Evolutionary conservation across 2,329 filamentous ascomycete genomes (phyloP), one percentile per base, ranked within the genome.

Genomic region (Fusarium sp.): DNA sequence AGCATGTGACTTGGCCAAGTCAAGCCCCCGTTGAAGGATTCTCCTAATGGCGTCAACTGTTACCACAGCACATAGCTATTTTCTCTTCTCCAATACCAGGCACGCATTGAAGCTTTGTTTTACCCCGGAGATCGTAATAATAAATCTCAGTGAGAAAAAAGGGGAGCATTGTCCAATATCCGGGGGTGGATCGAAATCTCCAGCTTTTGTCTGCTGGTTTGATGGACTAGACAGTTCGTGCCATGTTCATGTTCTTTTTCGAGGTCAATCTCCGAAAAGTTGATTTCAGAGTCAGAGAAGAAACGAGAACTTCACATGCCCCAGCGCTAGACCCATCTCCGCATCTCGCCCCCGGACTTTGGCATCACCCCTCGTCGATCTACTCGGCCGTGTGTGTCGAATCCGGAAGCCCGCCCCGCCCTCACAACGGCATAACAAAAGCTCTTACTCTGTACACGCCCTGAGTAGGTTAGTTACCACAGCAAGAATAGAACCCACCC

Each of bases 371-470:
- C 66, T 63, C 70, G 74, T 76, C 74, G 74, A 76, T 73, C 75
- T 57, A 60, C 58, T 77, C 75, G 75, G 75, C 32, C 45, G 72
- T 77, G 75, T 76, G 75, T 66, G 28, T 70, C 75, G 26, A 77
- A 77, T 76, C 26, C 62, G 75, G 75, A 68, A 77, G 62, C 57
- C 45, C 32, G 30, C n/a, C 66, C 75, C 68, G 75, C 56, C 45
- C 61, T 38, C 32, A 52, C 61, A 50, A 66, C 50, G 42, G 36
- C 34, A 57, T 47, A 51, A 22, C 45, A 24, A 28, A 38, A 22
- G 30, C 26, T 36, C 39, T 24, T 34, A 24, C 24, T 24, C 24
- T 5, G 24, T 24, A 59, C 60, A 70, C 47, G 28, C 57, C 48
- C 47, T 65, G 52, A 32, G 41, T 26, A 18, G 32, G 39, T 62